phyloP scores from a whole-genome alignment of 2,329 filamentous ascomycete species.

The Talaromyces sp. region DNA sequence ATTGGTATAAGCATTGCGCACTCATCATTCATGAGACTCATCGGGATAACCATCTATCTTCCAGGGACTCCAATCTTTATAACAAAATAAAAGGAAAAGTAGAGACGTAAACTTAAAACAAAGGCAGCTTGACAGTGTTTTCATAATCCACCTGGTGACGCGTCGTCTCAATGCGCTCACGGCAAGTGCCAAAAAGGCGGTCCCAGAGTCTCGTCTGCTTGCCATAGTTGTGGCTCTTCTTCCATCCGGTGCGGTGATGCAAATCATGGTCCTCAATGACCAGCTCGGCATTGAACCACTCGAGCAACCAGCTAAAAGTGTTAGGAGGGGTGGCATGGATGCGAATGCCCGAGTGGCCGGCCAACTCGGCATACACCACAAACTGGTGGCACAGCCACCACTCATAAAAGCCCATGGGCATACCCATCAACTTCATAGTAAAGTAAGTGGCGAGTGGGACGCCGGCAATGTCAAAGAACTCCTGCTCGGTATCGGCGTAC shows the following conservation, averaged over 20 bases:
- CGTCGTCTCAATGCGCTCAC: constrained; percentile 26
- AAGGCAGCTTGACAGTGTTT: constrained; percentile 17
- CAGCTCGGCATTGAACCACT: constrained; percentile 26
- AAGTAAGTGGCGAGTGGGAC: constrained; percentile 32
- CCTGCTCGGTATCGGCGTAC: constrained; percentile 36
- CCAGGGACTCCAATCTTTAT: not conserved
- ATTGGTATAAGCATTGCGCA: not conserved
- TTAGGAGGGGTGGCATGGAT: constrained; percentile 28
- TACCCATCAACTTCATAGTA: constrained; percentile 26
- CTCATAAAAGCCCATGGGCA: constrained; percentile 41
- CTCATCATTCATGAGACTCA: not conserved
- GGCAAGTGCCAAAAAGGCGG: constrained; percentile 23
- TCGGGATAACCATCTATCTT: not conserved
- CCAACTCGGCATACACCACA: constrained; percentile 35
- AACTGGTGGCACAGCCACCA: constrained; percentile 41
- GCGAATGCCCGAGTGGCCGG: constrained; percentile 36
- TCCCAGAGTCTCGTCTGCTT: constrained; percentile 31
- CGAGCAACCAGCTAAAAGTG: constrained; percentile 27
- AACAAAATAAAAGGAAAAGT: not conserved
- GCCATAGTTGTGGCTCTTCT: constrained; percentile 28
- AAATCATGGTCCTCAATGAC: constrained; percentile 36
- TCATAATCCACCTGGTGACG: constrained; percentile 21
- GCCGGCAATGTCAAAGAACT: constrained; percentile 34
- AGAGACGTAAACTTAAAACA: constrained; percentile 10
- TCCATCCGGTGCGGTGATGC: constrained; percentile 29